Base-by-base conservation (phyloP, 2,329 filamentous ascomycete genomes). In the Hypoxylon sp. region DNA sequence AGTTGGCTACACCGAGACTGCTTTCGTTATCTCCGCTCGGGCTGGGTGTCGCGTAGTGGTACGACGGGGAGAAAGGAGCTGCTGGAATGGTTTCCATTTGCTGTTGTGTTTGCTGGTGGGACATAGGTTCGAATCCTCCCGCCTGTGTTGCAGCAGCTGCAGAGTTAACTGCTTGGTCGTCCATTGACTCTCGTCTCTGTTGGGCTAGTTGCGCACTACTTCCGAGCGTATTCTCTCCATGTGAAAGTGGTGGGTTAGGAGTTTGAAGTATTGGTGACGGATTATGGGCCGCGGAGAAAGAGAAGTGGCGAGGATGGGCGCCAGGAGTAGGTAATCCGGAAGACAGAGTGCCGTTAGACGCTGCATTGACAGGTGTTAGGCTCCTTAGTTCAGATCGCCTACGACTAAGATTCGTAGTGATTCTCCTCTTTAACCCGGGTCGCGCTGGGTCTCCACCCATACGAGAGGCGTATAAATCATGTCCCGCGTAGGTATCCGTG, bases 401-500 rank as follows among this genome's bases (percentile, higher is more conserved):
- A 14, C 78, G 78, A 3, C 75, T 75, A 1, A 79, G 73, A 34
- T 79, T 75, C 2, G 76, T 74, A 5, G 81, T 82, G 60, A 79
- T 83, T 74, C 86, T 87, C 8, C 85, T 78, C 73, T 87, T 87
- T 25, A 86, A 75, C 37, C 69, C 81, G 5, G 81, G 78, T 7
- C 81, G 76, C 5, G 77, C 78, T 1, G 70, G 62, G 8, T 67
- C 64, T 9, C 74, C 71, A 4, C 73, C 76, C 4, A 72, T 71
- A 53, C 80, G 81, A 1, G 80, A 78, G 1, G 81, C 80, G 57
- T 85, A 85, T 0, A 85, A 71, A 56, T 83, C 84, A 53, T 84
- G 81, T 0, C 80, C 81, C 0, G 80, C 78, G 58, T 85, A 88
- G 56, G 84, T 81, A 71, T 91, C 88, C 12, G 86, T 81, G 2